phyloP scores from a whole-genome alignment of 1,284 basidiomycete genomes.

The Coniophora puteana region DNA sequence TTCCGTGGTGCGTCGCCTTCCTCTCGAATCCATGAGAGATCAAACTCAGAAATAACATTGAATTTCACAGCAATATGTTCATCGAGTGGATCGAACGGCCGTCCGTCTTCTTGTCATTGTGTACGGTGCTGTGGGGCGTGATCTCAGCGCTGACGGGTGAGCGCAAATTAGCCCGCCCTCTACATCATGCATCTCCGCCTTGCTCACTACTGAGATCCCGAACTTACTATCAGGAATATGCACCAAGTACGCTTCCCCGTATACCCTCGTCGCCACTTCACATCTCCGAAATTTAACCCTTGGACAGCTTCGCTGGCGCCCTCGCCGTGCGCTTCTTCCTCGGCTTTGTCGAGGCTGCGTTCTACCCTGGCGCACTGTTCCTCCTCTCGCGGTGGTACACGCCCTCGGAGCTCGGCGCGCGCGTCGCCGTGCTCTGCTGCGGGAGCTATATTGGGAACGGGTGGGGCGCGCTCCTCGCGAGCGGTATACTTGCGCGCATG shows the following conservation, averaged over 20 bases:
- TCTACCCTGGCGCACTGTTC: conserved; percentile 56
- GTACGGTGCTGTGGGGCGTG: conserved; percentile 66
- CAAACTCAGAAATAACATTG: not conserved
- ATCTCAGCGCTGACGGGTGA: conserved; percentile 44
- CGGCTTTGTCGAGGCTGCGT: conserved; percentile 50
- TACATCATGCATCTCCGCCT: not conserved
- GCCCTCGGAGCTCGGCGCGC: conserved; percentile 55
- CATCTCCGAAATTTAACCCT: conserved; percentile 1
- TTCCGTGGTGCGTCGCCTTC: conserved; percentile 47
- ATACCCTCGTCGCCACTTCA: not conserved
- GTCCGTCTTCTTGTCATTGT: conserved; percentile 63
- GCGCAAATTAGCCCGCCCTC: too few relatives aligned
- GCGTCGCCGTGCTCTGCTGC: conserved; percentile 67
- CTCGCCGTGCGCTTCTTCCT: conserved; percentile 70
- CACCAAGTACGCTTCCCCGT: conserved; percentile 26
- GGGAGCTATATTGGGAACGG: conserved; percentile 74
- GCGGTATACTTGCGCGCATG: conserved; percentile 64
- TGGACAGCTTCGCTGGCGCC: conserved; percentile 36
- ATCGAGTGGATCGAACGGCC: conserved; percentile 67
- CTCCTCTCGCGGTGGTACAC: conserved; percentile 65
- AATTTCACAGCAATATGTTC: conserved; percentile 54
- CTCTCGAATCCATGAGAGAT: conserved; percentile 53
- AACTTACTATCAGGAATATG: conserved; percentile 30
- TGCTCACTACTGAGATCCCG: not conserved
- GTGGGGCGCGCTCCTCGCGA: conserved; percentile 71